Evolutionary conservation across 2,329 filamentous ascomycete species (phyloP), one percentile per base, ranked within the genome.

Genomic region (Teratosphaeria pseudoeucalypti): DNA sequence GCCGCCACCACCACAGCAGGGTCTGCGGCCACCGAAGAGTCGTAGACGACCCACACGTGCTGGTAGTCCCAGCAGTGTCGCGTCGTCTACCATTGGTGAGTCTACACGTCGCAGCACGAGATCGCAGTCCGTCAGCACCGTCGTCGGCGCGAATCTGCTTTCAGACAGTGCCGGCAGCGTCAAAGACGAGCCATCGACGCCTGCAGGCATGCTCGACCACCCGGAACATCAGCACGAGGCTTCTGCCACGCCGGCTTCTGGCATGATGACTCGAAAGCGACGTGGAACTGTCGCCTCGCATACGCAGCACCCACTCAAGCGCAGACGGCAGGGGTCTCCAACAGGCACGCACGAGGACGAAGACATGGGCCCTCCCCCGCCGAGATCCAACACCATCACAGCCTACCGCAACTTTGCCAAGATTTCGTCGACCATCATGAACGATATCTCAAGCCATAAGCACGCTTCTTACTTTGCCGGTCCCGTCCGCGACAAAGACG

Each of bases 361-460:
- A 19, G 60, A 57, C 23, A 53, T 26, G 27, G 59, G 60, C 47
- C 70, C 52, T 49, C 66, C 66, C 11, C 65, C 65, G 34, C 61
- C 69, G 12, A 63, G 65, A 16, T 65, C 67, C 26, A 71, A 66
- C 47, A 70, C 70, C 27, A 72, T 81, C 16, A 66, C 76, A 10
- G 78, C 76, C 6, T 75, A 74, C 7, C 76, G 79, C 23, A 79
- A 81, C 61, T 81, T 82, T 62, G 71, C 72, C 32, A 76, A 77
- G 57, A 77, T 77, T 63, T 76, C 75, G 11, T 68, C 73, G 14
- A 74, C 78, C 1, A 74, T 82, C 56, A 78, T 81, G 73, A 77
- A 80, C 62, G 78, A 80, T 60, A 79, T 82, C 57, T 68, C 69
- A 4, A 76, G 76, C 14, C 78, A 82, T 69, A 81, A 80, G 65